Base-by-base conservation (phyloP, 2,329 filamentous ascomycete species). In the Blumeriella jaapii region DNA sequence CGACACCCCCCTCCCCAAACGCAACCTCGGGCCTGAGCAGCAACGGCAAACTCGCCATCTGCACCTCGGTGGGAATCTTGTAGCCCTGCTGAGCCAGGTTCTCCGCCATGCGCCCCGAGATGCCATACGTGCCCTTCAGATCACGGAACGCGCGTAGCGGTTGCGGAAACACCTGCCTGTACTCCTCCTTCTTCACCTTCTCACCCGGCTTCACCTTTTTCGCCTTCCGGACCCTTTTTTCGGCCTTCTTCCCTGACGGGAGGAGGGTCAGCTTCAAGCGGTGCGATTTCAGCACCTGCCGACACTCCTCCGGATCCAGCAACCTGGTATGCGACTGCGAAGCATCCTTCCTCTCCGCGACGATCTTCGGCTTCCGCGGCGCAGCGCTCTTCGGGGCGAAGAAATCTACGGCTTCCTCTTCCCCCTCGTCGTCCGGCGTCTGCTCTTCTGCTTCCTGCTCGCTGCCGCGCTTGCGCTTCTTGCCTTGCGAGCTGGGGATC, bases 81-180 rank as follows among this genome's bases (percentile, higher is more conserved):
- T 93, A 98, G 8, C 82, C 85, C 60, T 96, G 84, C n/a, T 73
- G 69, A 10, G 72, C 65, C 18, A 98, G 65, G 52, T 98, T 98
- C 41, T 81, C 74, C 2, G 76, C 74, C 28, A 98, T 60, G 26
- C 77, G 69, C 25, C 69, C 65, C 3, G 84, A 81, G 26, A 95
- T 74, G n/a, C 69, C 70, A 59, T 89, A 93, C 28, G 65, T 66
- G 19, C 67, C 64, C 23, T 74, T 69, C 39, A 98, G 63, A 50
- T 91, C 75, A 26, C 65, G 62, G 55, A 98, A 96, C 0, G 76
- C 74, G 28, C 71, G 71, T 46, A 98, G 63, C 2, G 91, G 89
- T 44, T 83, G 79, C 0, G 89, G 84, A 55, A 74, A 86, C 18
- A 96, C 55, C 43, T 64, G 67, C 51, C 75, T 75, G 14, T 59